Conservation (phyloP, 2,329 filamentous ascomycete genomes). For the Leptographium wingfieldii region DNA sequence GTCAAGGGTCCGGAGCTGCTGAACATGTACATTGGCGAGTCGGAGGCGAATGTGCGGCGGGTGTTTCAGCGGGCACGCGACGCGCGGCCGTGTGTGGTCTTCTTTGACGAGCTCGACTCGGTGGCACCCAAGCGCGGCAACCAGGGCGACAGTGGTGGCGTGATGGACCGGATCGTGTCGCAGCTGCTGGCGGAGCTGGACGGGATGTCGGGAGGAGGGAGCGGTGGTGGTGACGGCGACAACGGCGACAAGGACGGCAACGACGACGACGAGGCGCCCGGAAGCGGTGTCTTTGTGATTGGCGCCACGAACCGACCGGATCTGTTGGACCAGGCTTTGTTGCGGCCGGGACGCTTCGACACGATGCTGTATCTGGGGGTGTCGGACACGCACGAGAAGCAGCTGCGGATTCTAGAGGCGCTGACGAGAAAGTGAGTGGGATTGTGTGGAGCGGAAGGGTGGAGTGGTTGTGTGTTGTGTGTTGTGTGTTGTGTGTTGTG, state of each 20-base stretch:
- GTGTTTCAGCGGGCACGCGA: slow-evolving; percentile 82
- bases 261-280: slow-evolving; percentile 45
- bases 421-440: slow-evolving; percentile 74
- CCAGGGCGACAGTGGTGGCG: slow-evolving; percentile 90
- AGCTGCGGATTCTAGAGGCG: slow-evolving; percentile 85
- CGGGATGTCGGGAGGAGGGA: slow-evolving; percentile 59
- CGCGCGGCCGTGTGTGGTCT: slow-evolving; percentile 77
- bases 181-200: slow-evolving; percentile 91
- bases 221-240: neutral
- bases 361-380: slow-evolving; percentile 98
- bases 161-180: slow-evolving; percentile 96
- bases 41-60: slow-evolving; percentile 78
- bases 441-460: neutral
- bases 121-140: slow-evolving; percentile 95
- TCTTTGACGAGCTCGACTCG: slow-evolving; percentile 87
- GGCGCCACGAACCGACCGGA: slow-evolving; percentile 93
- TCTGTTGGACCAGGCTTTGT: slow-evolving; percentile 75
- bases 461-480: neutral
- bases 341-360: slow-evolving; percentile 86
- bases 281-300: slow-evolving; percentile 86
- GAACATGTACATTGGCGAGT: slow-evolving; percentile 95
- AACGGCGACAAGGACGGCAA: neutral
- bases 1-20: slow-evolving; percentile 85
- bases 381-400: slow-evolving; percentile 92
- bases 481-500: neutral